Evolutionary conservation across 2,329 filamentous ascomycete species (phyloP), one percentile per base, ranked within the genome.

Genomic region (Rhynchosporium graminicola): DNA sequence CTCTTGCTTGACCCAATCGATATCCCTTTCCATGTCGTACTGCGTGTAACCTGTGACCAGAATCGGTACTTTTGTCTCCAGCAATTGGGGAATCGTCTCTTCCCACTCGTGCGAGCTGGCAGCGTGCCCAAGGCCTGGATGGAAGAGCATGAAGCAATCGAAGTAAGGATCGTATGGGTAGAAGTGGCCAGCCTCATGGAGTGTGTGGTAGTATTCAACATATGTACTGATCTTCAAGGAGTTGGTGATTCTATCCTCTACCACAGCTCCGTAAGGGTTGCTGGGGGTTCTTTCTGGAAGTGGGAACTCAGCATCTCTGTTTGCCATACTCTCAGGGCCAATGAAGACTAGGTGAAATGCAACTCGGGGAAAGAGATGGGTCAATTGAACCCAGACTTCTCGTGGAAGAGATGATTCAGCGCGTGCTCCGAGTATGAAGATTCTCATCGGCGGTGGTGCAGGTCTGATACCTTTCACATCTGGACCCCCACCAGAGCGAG

Each of bases 131-230:
- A 99, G 83, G 8, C 96, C 96, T 0, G 96, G 96, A 73, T 99
- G 96, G 82, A 98, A 99, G 57, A 97, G 84, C 72, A 99, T 87
- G 74, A 99, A 97, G 76, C 91, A 95, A 80, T 99, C 95, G 76
- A 99, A 97, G 79, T 99, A 99, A 0, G 95, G 95, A 74, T 99
- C 95, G 74, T 96, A 97, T 0, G 96, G 95, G 62, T 90, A 87
- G 79, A 98, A 99, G 74, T 93, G 85, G 54, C 92, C 89, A 0
- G 94, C 90, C 74, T 92, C 87, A 79, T 99, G 94, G 70, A 99
- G 85, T 2, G 91, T 98, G 77, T 99, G 94, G 80, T 96, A 99
- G 79, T 99, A 97, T 71, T 99, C 95, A 57, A 98, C 94, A 72
- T 93, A 97, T 0, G 96, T 99, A 75, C 89, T 95, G 73, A 99